Evolutionary conservation across 169 alveolate genomes (phyloP).

Genomic region (Eimeria praecox): DNA sequence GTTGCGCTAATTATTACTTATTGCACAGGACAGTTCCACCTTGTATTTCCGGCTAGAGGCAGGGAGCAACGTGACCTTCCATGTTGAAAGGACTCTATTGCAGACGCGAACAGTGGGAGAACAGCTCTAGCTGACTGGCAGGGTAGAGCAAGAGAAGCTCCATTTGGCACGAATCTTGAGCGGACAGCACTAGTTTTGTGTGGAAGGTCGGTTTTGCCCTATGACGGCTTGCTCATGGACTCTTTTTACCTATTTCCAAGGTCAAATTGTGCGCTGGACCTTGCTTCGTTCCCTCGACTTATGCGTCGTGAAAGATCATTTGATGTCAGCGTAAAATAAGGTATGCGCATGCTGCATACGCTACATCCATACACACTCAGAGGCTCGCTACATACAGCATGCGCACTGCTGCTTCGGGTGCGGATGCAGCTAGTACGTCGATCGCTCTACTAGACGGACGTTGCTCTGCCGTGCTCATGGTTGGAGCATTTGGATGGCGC

Average conservation of each 20-base stretch:
- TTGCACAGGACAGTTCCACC: not conserved
- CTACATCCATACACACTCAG: not conserved
- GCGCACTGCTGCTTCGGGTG: not conserved
- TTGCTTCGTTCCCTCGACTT: not conserved
- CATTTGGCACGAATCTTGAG: not conserved
- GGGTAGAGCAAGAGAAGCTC: not conserved
- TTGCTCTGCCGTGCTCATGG: not conserved
- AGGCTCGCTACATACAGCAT: not conserved
- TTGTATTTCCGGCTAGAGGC: not conserved
- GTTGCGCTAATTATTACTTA: not conserved
- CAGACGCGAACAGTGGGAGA: not conserved
- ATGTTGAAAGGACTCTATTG: not conserved
- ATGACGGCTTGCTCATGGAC: not conserved
- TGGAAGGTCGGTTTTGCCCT: not conserved
- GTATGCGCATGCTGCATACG: not conserved
- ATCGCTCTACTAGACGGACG: not conserved
- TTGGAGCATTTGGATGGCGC: not conserved
- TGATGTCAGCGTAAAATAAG: not conserved
- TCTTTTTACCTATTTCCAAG: not conserved
- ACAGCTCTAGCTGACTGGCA: not conserved
- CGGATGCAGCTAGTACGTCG: not conserved
- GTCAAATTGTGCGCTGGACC: not conserved
- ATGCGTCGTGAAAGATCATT: not conserved
- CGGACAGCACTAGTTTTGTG: not conserved
- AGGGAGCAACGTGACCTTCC: not conserved